Evolutionary conservation across 768 basidiomycete genomes (phyloP), one percentile per base, ranked within the genome.

Genomic region (Termitomyces bulborhizus): DNA sequence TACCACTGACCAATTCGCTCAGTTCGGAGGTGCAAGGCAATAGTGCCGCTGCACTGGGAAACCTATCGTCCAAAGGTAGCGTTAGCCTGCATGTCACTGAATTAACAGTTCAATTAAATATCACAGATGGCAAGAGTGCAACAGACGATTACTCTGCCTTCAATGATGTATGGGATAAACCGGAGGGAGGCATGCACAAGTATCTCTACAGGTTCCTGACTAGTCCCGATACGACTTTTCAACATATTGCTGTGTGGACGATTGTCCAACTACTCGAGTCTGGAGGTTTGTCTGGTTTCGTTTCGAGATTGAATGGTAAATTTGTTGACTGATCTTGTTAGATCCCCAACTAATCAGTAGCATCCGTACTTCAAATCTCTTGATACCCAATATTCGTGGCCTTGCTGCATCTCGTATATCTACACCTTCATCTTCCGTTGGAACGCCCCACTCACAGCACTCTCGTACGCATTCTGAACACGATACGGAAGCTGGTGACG

Each of bases 221-320:
- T 41, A 95, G 91, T 65, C 76, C 89, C 6, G 97, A 99, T 65
- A 88, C 92, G 13, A 99, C 97, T 0, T 99, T 99, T 86, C 95
- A 98, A 69, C 97, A 99, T 67, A 99, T 98, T 59, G 97, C 97
- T 34, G 94, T 99, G 43, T 99, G 97, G 97, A 98, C 97, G 0
- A 95, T 98, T 61, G 95, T 98, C 26, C 97, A 99, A 67, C 74
- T 99, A 21, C 78, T 99, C 27, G 97, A 99, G 68, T 96, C 96
- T n/a, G 90, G 92, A 58, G 91, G 89, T 90, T 60, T 42, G 55
- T 41, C 75, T 61, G 1, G 16, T 1, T 18, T 7, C 24, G 45
- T 26, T 31, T 27, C n/a, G 15, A 43, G 29, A 45, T 26, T 26
- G 13, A 43, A 48, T 51, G n/a, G 16, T 51, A 9, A 50, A 31